Evolutionary conservation across 108 stramenopile genomes (phyloP), one percentile per base, ranked within the genome.

Genomic region (Pseudonitzschia delicatissima): DNA sequence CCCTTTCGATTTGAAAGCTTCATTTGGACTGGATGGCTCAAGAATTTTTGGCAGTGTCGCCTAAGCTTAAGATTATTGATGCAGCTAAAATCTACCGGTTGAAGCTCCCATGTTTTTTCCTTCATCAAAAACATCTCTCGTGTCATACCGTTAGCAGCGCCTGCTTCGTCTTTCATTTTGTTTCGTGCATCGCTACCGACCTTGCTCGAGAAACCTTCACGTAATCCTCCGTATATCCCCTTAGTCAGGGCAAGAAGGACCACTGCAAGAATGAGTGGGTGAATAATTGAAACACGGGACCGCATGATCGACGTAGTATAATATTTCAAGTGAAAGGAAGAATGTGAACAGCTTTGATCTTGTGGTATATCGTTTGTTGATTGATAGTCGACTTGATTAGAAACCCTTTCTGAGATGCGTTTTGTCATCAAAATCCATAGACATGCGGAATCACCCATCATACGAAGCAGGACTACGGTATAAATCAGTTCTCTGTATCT

Each of bases 71-170:
- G 37, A 61, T 78, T 60, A 21, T 64, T 23, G 33, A 78, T 59
- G 12, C 49, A 20, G 8, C 35, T 36, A 23, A 72, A 65, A 42
- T 64, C 62, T 2, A 55, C 63, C 15, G 68, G 57, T 23, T 71
- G 59, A 12, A 82, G 35, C 60, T 82, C 69, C 81, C 76, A 82
- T 28, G 77, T 48, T 13, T 57, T 45, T 23, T 71, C 64, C 42
- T 73, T 59, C 72, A 77, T 67, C 33, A 77, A 37, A 60, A 57
- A 69, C 76, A 82, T 77, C 44, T 82, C 81, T 27, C 72, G 55
- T 17, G 76, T 61, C 81, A 82, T 74, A 13, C 81, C 81, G 29
- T 21, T 57, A 15, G 67, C 57, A 3, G 71, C 49, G 15, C 57
- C 57, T 48, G 53, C 39, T 26, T 52, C 57, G n/a, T 68, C 69